phyloP scores from a whole-genome alignment of 2,329 filamentous ascomycete genomes.

The Pseudogymnoascus sp. region DNA sequence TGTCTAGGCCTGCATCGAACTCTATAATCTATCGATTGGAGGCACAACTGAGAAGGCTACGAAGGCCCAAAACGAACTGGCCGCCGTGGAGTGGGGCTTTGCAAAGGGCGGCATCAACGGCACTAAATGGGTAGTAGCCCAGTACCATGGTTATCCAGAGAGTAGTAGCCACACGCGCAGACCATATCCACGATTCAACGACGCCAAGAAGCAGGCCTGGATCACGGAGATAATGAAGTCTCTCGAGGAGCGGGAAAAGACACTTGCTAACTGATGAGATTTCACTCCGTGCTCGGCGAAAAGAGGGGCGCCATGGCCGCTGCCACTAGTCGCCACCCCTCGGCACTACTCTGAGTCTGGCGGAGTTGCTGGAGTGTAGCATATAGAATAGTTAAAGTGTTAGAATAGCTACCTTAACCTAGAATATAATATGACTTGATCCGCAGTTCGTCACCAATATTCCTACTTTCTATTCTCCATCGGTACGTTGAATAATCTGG shows the following conservation, averaged over 20 bases:
- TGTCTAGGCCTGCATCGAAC: slow-evolving; percentile 33
- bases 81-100: slow-evolving; percentile 46
- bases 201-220: slow-evolving; percentile 38
- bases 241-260: slow-evolving; percentile 16
- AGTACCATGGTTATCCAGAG: slow-evolving; percentile 41
- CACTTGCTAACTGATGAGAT: background rate
- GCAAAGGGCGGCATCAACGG: slow-evolving; percentile 51
- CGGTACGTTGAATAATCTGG: background rate
- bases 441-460: background rate
- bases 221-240: slow-evolving; percentile 23
- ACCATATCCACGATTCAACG: slow-evolving; percentile 43
- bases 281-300: background rate
- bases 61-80: slow-evolving; percentile 41
- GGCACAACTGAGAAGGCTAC: slow-evolving; percentile 40
- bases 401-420: background rate
- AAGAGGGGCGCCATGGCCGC: background rate
- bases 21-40: slow-evolving; percentile 40
- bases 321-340: background rate
- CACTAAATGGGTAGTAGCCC: slow-evolving; percentile 49
- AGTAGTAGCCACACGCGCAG: slow-evolving; percentile 43
- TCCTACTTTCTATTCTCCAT: background rate
- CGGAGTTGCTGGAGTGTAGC: background rate
- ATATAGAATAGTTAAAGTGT: background rate
- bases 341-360: background rate
- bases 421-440: background rate